These are phyloP conservation scores for Thuidium tamariscinum DNA, from an alignment of 225 moss, liverwort and hornwort genomes.

Conservation along the genomic window DNA sequence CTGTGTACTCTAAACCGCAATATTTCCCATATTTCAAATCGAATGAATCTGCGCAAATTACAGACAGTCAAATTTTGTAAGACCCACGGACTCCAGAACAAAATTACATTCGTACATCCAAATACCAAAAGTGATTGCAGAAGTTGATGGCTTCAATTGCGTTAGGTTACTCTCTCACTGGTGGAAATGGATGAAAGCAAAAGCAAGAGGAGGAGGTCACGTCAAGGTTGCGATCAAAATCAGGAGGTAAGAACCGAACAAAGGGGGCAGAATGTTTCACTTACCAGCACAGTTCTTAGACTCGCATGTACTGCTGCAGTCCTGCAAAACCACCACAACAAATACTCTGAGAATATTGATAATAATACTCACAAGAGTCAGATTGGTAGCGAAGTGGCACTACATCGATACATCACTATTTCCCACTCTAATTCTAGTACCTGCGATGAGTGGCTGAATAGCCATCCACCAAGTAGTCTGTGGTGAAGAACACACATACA, in stretches of 20 bases:
- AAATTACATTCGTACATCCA: neutral
- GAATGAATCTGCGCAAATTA: slow-evolving; percentile 13
- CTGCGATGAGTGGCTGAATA: neutral
- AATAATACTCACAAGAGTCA: neutral
- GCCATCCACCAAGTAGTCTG: neutral
- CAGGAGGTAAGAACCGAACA: neutral
- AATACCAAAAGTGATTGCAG: neutral
- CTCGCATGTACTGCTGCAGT: slow-evolving; percentile 28
- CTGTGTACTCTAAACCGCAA: slow-evolving; percentile 48
- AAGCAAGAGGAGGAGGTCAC: neutral
- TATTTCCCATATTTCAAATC: slow-evolving; percentile 33
- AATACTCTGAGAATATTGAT: neutral
- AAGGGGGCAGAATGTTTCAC: neutral
- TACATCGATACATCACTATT: neutral
- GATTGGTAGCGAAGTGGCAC: neutral
- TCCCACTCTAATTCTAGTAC: neutral
- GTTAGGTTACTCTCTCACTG: neutral
- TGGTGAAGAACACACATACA: neutral
- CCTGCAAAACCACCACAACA: slow-evolving; percentile 13
- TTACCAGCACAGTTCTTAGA: slow-evolving; percentile 20
- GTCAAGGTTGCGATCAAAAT: neutral
- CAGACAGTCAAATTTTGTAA: neutral
- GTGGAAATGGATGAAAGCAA: neutral
- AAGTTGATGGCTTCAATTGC: neutral
- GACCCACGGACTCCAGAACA: neutral